Conservation (phyloP, 148 eudicot genomes). For the Chenopodium album region DNA sequence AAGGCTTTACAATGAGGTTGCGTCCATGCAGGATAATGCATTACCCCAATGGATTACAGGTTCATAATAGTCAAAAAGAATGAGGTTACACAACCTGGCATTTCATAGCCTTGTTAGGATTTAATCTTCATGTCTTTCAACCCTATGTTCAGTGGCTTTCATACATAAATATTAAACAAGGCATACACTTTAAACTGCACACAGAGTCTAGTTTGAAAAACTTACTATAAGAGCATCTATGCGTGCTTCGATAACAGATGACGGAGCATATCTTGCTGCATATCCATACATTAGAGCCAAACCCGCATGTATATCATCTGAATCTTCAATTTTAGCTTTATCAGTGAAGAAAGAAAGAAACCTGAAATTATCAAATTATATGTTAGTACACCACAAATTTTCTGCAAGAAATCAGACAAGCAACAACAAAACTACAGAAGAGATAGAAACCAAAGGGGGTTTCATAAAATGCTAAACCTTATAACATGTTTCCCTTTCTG, state of each 20-base stretch:
- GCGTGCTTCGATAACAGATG: conserved; percentile 94
- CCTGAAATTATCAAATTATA: conserved; percentile 43
- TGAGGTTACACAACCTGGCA: background rate
- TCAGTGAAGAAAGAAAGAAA: conserved; percentile 79
- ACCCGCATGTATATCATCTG: conserved; percentile 98
- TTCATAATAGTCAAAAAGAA: background rate
- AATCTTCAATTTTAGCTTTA: conserved; percentile 74
- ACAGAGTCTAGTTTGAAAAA: background rate
- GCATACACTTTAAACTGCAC: background rate
- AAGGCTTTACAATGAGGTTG: background rate
- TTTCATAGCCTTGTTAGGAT: background rate
- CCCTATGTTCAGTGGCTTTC: background rate
- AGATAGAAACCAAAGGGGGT: background rate
- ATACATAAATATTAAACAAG: background rate
- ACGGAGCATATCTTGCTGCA: conserved; percentile 99
- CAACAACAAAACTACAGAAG: background rate
- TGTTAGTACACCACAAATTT: conserved; percentile 2
- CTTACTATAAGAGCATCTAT: conserved; percentile 98
- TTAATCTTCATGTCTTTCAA: background rate
- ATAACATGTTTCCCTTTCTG: background rate
- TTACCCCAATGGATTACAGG: background rate
- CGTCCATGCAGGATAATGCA: background rate
- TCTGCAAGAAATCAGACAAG: background rate
- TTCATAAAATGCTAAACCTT: background rate
- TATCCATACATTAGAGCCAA: conserved; percentile 98